phyloP scores from a whole-genome alignment of 306 rosid species.

The Gastrolobium bilobum region DNA sequence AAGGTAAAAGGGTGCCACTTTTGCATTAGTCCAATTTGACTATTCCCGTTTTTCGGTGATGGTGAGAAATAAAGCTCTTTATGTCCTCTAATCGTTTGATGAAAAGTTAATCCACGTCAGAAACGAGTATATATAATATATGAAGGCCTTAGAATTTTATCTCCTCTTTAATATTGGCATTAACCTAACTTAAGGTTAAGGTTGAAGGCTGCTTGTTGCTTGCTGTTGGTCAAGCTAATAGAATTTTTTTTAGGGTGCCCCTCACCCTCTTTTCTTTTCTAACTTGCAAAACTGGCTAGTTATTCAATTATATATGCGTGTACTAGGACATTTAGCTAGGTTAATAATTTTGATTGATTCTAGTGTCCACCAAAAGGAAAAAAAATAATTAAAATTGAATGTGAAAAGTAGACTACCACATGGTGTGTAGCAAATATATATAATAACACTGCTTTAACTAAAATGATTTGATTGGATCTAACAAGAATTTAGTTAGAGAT shows the following conservation, averaged over 20 bases:
- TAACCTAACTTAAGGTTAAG: neutral
- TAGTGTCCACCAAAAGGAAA: conserved; percentile 29
- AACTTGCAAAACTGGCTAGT: neutral
- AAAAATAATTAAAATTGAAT: neutral
- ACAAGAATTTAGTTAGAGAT: conserved; percentile 66
- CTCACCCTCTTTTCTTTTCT: neutral
- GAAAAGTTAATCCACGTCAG: neutral
- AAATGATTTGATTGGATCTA: conserved; percentile 54
- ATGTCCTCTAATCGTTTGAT: neutral
- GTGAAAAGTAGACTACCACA: conserved; percentile 20
- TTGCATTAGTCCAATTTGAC: conserved; percentile 34
- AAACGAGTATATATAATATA: neutral
- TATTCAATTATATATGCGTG: neutral
- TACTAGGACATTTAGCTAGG: neutral
- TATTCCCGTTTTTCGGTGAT: conserved; percentile 20
- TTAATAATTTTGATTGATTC: conserved; percentile 14
- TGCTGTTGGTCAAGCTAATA: neutral
- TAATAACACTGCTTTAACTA: neutral
- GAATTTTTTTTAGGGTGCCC: neutral
- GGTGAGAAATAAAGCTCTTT: neutral
- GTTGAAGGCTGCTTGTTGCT: neutral
- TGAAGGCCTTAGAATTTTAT: neutral
- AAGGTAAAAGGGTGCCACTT: neutral
- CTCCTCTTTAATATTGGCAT: neutral
- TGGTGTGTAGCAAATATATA: neutral